Evolutionary conservation across 1,139 yeast genomes (phyloP), one percentile per base, ranked within the genome.

Genomic region (Zygotorulaspora mrakii): DNA sequence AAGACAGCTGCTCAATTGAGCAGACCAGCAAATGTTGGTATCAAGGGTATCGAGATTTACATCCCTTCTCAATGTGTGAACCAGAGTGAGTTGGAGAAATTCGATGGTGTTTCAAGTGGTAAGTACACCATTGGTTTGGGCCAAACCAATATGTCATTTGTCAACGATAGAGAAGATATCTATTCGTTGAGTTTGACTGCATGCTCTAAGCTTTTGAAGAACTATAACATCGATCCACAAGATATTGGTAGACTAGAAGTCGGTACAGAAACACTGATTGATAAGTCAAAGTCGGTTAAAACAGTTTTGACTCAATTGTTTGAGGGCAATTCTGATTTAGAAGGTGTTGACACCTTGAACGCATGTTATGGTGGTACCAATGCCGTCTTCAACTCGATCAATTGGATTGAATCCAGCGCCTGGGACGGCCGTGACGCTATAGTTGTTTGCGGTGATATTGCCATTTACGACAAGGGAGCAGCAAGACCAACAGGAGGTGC

Each of bases 401-500:
- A 88, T 76, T 94, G 98, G 98, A 69, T 94, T 55, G 96, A 91
- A 69, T 87, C 96, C 23, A 80, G 89, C 24, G 76, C 91, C 34
- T 94, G 98, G 98, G 98, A 94, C 62, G 99, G 99, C 50, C 80
- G 98, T 68, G 89, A 91, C 61, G 98, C 98, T 46, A 79, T 91
- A 58, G 99, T 89, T 43, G 96, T 89, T 29, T 82, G 94, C 61
- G 97, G 96, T 66, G 99, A 94, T 67, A 91, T 94, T 65, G 98
- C 98, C 62, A 83, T 94, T 56, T 94, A 94, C 69, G 88, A 91
- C 56, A 78, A 89, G 70, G 98, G 98, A 64, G 83, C 94, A 36
- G 99, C 99, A 42, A 82, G 99, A 73, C 98, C 99, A 59, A 91
- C 98, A 45, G 99, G 99, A 65, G 99, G 99, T 69, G 97, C 95